phyloP scores from a whole-genome alignment of 768 basidiomycete species.

The Lentinula guzmanii region DNA sequence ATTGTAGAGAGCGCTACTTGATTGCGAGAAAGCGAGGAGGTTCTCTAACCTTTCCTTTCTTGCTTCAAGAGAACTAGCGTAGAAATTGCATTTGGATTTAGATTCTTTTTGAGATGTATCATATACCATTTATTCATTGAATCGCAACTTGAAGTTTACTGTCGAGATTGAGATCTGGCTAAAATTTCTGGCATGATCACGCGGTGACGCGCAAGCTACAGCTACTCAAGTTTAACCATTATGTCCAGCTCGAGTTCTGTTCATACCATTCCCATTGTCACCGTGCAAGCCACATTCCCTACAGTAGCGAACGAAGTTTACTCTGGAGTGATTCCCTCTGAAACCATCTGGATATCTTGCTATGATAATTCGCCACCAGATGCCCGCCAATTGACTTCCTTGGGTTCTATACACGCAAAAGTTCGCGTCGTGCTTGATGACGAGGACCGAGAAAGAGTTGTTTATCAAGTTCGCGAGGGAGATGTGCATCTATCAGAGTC shows the following conservation, averaged over 20 bases:
- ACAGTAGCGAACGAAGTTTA: slow-evolving; percentile 57
- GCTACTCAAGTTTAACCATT: background rate
- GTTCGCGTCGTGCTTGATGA: slow-evolving; percentile 48
- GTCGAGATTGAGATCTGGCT: background rate
- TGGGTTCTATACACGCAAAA: slow-evolving; percentile 60
- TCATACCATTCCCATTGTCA: background rate
- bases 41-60: background rate
- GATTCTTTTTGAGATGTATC: background rate
- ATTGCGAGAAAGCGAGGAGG: background rate
- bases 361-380: slow-evolving; percentile 26
- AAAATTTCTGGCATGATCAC: background rate
- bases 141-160: too few species aligned
- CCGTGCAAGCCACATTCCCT: background rate
- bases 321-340: slow-evolving; percentile 47
- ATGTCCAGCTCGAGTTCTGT: background rate
- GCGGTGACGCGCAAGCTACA: background rate
- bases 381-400: slow-evolving; percentile 24
- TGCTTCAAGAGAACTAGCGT: background rate
- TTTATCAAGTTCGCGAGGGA: slow-evolving; percentile 40
- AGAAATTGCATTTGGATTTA: background rate
- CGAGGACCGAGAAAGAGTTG: slow-evolving; percentile 42
- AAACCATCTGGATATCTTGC: slow-evolving; percentile 72
- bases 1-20: background rate
- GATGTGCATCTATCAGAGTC: slow-evolving; percentile 32
- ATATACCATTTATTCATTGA: too few species aligned